phyloP scores from a whole-genome alignment of 2,329 filamentous ascomycete genomes.

The Coleophoma crateriformis region DNA sequence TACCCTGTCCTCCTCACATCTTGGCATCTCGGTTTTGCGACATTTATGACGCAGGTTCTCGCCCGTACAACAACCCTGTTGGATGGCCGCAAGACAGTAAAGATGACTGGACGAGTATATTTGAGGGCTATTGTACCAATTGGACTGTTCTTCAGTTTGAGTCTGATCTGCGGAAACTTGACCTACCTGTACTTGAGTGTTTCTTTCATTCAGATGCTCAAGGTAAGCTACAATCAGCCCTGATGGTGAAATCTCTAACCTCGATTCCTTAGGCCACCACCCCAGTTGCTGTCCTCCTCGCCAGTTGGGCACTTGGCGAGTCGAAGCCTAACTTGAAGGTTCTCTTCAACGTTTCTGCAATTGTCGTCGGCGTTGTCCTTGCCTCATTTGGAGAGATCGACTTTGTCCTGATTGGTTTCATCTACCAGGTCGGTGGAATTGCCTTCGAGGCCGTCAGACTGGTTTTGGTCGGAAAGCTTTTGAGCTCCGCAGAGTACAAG shows the following conservation, averaged over 20 bases:
- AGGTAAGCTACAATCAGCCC: slow-evolving; percentile 47
- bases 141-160: slow-evolving; percentile 91
- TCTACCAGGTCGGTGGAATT: slow-evolving; percentile 75
- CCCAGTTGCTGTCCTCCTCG: slow-evolving; percentile 85
- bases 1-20: slow-evolving; percentile 83
- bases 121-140: slow-evolving; percentile 91
- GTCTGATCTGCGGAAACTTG: slow-evolving; percentile 92
- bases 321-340: slow-evolving; percentile 79
- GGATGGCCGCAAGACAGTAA: slow-evolving; percentile 90
- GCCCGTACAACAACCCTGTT: slow-evolving; percentile 85
- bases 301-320: slow-evolving; percentile 76
- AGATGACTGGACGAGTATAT: slow-evolving; percentile 95
- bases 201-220: slow-evolving; percentile 98
- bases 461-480: slow-evolving; percentile 77
- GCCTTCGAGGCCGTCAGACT: slow-evolving; percentile 77
- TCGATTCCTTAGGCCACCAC: slow-evolving; percentile 67
- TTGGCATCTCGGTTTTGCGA: slow-evolving; percentile 93
- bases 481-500: slow-evolving; percentile 81
- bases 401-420: slow-evolving; percentile 75
- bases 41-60: slow-evolving; percentile 88
- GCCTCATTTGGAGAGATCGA: slow-evolving; percentile 94
- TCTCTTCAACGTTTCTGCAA: slow-evolving; percentile 88
- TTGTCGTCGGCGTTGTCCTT: slow-evolving; percentile 90
- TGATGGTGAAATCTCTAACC: slow-evolving; percentile 6
- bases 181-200: slow-evolving; percentile 94